These are phyloP conservation scores for Sugiyamaella neomexicana DNA, from an alignment of 1,139 yeast species.

Conservation along the genomic window DNA sequence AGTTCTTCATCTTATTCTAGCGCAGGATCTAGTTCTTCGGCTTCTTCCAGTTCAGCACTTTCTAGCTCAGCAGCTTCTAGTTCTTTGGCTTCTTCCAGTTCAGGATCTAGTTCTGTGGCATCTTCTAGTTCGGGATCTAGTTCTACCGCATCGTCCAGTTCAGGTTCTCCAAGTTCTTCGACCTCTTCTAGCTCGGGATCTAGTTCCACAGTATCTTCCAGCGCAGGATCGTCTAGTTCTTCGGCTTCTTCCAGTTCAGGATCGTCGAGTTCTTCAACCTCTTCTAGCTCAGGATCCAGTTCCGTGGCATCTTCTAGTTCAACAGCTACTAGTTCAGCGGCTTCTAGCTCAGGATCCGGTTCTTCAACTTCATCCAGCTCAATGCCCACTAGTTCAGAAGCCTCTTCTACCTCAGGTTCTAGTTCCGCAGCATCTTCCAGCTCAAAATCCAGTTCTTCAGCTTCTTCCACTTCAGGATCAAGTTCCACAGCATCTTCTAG, in stretches of 20 bases:
- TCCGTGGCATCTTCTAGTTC: too few relatives aligned
- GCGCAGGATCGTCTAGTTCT: not conserved
- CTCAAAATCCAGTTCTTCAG: too few relatives aligned
- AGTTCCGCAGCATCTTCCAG: not conserved
- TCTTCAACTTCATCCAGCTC: too few relatives aligned
- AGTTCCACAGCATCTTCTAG: not conserved
- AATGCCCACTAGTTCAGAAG: too few relatives aligned
- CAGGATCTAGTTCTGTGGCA: slow-evolving; percentile 2
- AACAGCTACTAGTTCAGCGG: not conserved
- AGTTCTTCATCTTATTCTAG: not conserved
- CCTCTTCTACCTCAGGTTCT: too few relatives aligned
- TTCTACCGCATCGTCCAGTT: not conserved
- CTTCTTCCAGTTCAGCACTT: slow-evolving; percentile 5
- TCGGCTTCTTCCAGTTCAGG: too few relatives aligned
- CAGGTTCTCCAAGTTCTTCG: not conserved
- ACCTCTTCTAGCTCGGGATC: slow-evolving; percentile 19
- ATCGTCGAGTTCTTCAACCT: too few relatives aligned
- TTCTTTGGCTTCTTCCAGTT: slow-evolving; percentile 6
- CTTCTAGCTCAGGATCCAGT: too few relatives aligned
- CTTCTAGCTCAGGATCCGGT: not conserved
- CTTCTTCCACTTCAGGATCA: too few relatives aligned
- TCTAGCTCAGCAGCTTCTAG: slow-evolving; percentile 4
- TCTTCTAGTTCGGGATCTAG: slow-evolving; percentile 4
- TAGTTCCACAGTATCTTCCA: not conserved
- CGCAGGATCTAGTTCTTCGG: not conserved